Conservation (phyloP, 768 basidiomycete genomes). For the Guyanaporus albipodus region DNA sequence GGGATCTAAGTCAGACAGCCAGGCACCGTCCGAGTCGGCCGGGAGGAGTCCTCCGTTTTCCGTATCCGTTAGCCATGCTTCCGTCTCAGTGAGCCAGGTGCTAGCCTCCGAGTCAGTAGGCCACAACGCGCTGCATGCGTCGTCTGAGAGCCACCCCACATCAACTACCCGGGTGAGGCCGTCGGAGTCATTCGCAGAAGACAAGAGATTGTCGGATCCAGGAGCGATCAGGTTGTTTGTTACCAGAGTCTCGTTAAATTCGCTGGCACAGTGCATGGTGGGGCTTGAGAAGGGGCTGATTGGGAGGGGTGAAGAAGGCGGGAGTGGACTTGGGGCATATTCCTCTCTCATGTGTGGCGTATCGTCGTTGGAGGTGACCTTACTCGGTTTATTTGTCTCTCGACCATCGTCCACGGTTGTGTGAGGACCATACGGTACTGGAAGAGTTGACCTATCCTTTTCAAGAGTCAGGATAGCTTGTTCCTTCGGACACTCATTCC, state of each 20-base stretch:
- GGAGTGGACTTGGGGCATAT: constrained; percentile 45
- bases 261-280: background rate
- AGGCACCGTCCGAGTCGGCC: constrained; percentile 34
- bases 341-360: constrained; percentile 23
- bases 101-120: constrained; percentile 16
- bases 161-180: background rate
- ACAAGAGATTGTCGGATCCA: constrained; percentile 13
- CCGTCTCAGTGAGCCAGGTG: constrained; percentile 27
- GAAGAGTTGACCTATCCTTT: constrained; percentile 39
- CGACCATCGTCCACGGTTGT: background rate
- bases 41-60: constrained; percentile 40
- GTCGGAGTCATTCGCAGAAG: constrained; percentile 7
- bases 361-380: constrained; percentile 12
- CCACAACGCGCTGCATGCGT: constrained; percentile 2
- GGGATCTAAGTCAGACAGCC: constrained; percentile 33
- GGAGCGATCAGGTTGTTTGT: constrained; percentile 5
- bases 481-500: constrained; percentile 31
- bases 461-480: constrained; percentile 39
- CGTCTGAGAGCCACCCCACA: constrained; percentile 15
- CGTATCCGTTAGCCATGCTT: constrained; percentile 27
- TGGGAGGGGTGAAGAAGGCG: constrained; percentile 60
- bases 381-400: constrained; percentile 9
- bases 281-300: constrained; percentile 44
- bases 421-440: constrained; percentile 14
- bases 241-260: constrained; percentile 19